Conservation (phyloP, 805 yeast species). For the Ogataea angusta region DNA sequence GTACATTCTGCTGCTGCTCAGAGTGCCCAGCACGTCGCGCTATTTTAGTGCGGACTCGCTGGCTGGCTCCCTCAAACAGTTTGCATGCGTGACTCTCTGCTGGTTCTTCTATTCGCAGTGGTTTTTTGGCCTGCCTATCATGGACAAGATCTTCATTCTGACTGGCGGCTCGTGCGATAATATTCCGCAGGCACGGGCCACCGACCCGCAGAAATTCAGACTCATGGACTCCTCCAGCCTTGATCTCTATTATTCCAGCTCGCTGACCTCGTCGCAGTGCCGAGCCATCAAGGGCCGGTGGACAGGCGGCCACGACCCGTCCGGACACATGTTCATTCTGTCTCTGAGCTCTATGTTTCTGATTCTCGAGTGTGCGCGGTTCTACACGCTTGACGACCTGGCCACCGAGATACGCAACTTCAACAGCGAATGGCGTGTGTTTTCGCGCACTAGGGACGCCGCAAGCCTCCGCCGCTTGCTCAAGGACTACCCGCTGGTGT, state of each 20-base stretch:
- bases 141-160: slow-evolving; percentile 76
- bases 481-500: slow-evolving; percentile 24
- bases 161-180: slow-evolving; percentile 80
- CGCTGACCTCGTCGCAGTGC: slow-evolving; percentile 41
- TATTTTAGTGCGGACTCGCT: slow-evolving; percentile 6
- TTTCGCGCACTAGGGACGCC: not conserved
- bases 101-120: slow-evolving; percentile 89
- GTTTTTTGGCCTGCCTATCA: slow-evolving; percentile 79
- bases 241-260: slow-evolving; percentile 17
- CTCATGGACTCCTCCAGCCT: slow-evolving; percentile 12
- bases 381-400: slow-evolving; percentile 18
- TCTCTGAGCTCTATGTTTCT: slow-evolving; percentile 63
- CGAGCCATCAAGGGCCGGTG: slow-evolving; percentile 62
- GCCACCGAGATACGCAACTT: slow-evolving; percentile 7
- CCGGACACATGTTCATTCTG: slow-evolving; percentile 86
- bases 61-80: slow-evolving; percentile 36
- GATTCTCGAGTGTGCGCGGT: slow-evolving; percentile 52
- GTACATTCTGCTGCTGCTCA: slow-evolving; percentile 23
- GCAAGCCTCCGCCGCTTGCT: slow-evolving; percentile 10
- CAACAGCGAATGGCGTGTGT: not conserved
- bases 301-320: slow-evolving; percentile 92
- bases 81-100: slow-evolving; percentile 60
- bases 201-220: slow-evolving; percentile 1
- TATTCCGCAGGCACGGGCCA: slow-evolving; percentile 21
- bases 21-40: slow-evolving; percentile 15